Conservation (phyloP, 1,284 basidiomycete species). For the Cutaneotrichosporon cavernicola region DNA sequence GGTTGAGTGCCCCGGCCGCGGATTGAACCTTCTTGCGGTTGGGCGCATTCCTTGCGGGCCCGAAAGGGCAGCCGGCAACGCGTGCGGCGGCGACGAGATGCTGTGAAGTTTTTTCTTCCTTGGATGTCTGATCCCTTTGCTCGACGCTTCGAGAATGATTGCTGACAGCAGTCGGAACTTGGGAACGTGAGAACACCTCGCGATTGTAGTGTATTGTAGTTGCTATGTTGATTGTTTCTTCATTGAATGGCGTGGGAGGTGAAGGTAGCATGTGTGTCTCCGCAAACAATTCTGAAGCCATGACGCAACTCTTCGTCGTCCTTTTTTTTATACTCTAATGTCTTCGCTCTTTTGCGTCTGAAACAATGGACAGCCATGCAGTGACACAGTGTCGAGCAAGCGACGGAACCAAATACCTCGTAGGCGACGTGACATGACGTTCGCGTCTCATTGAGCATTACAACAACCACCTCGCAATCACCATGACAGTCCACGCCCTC, state of each 20-base stretch:
- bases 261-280: too few species aligned
- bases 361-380: too few species aligned
- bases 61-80: conserved; percentile 30
- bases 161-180: conserved; percentile 6
- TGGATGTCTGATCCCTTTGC: conserved; percentile 52
- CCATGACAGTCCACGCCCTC: conserved; percentile 49
- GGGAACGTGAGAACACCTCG: neutral
- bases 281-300: too few species aligned
- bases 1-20: conserved; percentile 35
- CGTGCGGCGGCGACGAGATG: conserved; percentile 41
- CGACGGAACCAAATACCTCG: neutral
- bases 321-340: too few species aligned
- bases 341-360: too few species aligned
- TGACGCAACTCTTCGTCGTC: too few species aligned
- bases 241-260: neutral
- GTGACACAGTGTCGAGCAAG: neutral
- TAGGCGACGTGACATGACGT: conserved; percentile 6
- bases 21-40: conserved; percentile 49
- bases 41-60: conserved; percentile 39
- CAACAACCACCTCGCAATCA: conserved; percentile 28
- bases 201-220: conserved; percentile 5
- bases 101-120: conserved; percentile 54
- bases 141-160: neutral
- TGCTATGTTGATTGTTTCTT: neutral
- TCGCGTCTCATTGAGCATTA: neutral